A percentile compares a stretch with the other conserved stretches of the same genome.
Conservation (phyloP, 352 stramenopile species). For the Halophytophthora batemanensis region DNA sequence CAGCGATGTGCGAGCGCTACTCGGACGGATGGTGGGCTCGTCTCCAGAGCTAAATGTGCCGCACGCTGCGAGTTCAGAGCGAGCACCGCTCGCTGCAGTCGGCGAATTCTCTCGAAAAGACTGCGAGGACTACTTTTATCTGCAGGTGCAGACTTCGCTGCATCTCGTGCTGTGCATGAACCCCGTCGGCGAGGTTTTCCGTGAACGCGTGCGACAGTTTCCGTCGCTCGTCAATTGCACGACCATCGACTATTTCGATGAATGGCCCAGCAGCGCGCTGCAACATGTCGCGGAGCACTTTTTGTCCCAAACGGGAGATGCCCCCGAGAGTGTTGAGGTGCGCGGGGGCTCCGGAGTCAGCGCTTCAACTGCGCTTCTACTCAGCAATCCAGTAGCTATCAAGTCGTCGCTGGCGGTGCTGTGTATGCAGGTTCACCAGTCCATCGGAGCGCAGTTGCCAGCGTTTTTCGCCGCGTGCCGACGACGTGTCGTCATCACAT, state of each 20-base stretch:
- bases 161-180: constrained; percentile 92
- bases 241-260: constrained; percentile 93
- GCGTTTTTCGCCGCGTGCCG: constrained; percentile 35
- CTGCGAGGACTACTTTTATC: constrained; percentile 82
- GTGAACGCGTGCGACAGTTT: constrained; percentile 86
- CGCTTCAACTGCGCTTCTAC: background rate
- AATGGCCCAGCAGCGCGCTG: constrained; percentile 87
- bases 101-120: constrained; percentile 50
- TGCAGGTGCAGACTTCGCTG: constrained; percentile 74
- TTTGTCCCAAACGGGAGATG: constrained; percentile 20
- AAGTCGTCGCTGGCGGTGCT: constrained; percentile 31
- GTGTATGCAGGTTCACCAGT: constrained; percentile 60
- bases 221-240: constrained; percentile 92
- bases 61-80: background rate
- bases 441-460: constrained; percentile 12
- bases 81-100: background rate
- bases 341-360: background rate
- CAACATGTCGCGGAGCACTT: constrained; percentile 78
- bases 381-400: constrained; percentile 4
- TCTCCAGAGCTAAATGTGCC: constrained; percentile 1
- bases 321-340: background rate
- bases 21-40: constrained; percentile 14
- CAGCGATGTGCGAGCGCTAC: constrained; percentile 39
- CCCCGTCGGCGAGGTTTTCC: constrained; percentile 78
- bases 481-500: constrained; percentile 61